Evolutionary conservation across 169 alveolate genomes (phyloP), one percentile per base, ranked within the genome.

Genomic region (Plasmodium berghei): DNA sequence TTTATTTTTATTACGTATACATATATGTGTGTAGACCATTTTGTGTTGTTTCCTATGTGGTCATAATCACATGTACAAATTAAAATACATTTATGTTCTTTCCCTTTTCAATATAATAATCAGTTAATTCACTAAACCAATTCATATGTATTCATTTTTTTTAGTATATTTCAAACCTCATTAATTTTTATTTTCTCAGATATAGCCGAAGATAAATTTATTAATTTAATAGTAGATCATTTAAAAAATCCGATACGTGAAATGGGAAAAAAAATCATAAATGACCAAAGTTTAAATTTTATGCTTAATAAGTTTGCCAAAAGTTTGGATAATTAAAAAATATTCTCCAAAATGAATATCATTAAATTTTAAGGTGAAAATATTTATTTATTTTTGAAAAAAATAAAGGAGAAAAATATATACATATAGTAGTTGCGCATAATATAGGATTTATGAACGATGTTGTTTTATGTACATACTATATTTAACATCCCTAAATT

Each of bases 141-240:
- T 34, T 34, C 8, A 34, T 34, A 34, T 34, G 42, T 34, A 34
- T 34, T 34, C 8, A 34, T 34, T 34, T 34, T 4, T 34, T 34
- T 22, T 22, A 22, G 26, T 22, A 22, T 22, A 22, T 22, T 22
- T 22, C 26, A 22, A 22, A 22, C 26, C 26, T 14, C 20, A 10
- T 52, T 5, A 1, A 22, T 74, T 61, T 40, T 55, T 54, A 22
- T 40, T 40, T 6, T 54, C 34, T 16, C 48, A 77, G 89, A 70
- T 20, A 64, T 77, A 14, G 22, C 89, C 14, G 89, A 77, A 45
- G 89, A 77, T 26, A 77, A 77, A 54, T 77, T 77, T 45, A 77
- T 77, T 59, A 77, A 77, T 54, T 69, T 77, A 58, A 55, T 77
- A n/a, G 28, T 77, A 1, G 89, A 77, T 58, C 75, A 77, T 69